Base-by-base conservation (phyloP, 306 rosid genomes). In the Prunus davidiana region DNA sequence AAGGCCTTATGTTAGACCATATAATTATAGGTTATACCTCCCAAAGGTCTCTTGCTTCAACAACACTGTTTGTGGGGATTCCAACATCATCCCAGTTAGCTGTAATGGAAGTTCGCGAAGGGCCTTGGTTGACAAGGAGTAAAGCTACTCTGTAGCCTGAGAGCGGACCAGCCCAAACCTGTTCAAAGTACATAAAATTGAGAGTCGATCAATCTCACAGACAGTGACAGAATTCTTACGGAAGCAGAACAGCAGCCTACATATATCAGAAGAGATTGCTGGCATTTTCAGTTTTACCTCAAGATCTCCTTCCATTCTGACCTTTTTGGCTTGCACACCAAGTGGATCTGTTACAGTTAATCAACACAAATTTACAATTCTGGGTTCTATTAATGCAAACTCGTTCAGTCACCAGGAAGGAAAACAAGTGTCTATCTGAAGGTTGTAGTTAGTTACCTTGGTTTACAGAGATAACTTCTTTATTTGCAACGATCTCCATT, bases 111-210 rank as follows among this genome's bases (percentile, higher is more conserved):
- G 4, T 27, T 4, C 73, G 87, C 62, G 11, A 3, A 32, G 88
- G 83, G 12, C 92, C 93, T 49, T 86, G 88, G 71, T 95, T 95
- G 41, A 95, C 86, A 30, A 95, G 82, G 38, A 95, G 88, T 13
- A 90, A 55, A 9, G 85, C 96, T 51, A 87, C 89, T 75, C 92
- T 88, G 79, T 89, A 90, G 22, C 87, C 83, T 22, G 97, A 82
- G 25, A 95, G 97, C 56, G 97, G 97, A 58, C 97, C 99, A 69
- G 97, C 97, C 99, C 99, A 95, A 61, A 89, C 71, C 99, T 95
- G 86, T 81, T 64, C 73, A 66, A 70, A 62, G 3, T 32, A 27
- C 8, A 71, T 58, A 27, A 0, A 20, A n/a, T 49, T 38, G 46
- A 12, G 67, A 58, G 67, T 72, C 7, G 11, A 51, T 51, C n/a